Evolutionary conservation across 345 rosid species (phyloP).

Genomic region (Syzygium jambos): DNA sequence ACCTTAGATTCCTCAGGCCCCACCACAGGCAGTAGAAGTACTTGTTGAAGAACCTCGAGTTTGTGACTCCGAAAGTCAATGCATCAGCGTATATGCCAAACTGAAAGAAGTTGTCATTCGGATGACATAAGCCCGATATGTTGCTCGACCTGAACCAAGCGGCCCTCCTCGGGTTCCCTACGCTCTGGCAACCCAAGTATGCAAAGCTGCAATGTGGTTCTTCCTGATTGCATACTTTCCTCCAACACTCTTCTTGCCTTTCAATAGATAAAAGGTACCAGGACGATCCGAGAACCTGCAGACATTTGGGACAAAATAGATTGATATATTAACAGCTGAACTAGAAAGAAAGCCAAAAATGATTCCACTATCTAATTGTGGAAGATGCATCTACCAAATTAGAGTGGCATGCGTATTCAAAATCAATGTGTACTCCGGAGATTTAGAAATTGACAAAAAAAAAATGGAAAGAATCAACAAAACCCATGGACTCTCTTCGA

Average conservation of each 20-base stretch:
- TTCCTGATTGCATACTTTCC: conserved; percentile 14
- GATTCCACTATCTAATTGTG: background rate
- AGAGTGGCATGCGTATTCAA: background rate
- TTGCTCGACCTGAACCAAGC: conserved; percentile 26
- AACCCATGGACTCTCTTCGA: background rate
- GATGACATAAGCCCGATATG: conserved; percentile 19
- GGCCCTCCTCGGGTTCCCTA: conserved; percentile 8
- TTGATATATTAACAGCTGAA: background rate
- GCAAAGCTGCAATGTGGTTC: conserved; percentile 9
- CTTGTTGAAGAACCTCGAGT: conserved; percentile 24
- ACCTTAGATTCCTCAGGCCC: conserved; percentile 45
- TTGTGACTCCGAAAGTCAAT: conserved; percentile 14
- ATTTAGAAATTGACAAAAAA: background rate
- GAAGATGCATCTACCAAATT: background rate
- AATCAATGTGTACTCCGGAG: background rate
- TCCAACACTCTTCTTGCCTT: conserved; percentile 40
- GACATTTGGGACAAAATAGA: background rate
- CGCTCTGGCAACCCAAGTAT: conserved; percentile 21
- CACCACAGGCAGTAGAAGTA: conserved; percentile 45
- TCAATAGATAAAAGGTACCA: conserved; percentile 45
- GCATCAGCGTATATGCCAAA: conserved; percentile 41
- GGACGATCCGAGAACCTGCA: conserved; percentile 36
- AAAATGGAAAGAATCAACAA: background rate
- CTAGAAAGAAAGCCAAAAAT: background rate
- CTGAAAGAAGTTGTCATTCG: conserved; percentile 4